Evolutionary conservation across 1,284 basidiomycete genomes (phyloP), one percentile per base, ranked within the genome.

Genomic region (Cryptococcus jaspeensis): DNA sequence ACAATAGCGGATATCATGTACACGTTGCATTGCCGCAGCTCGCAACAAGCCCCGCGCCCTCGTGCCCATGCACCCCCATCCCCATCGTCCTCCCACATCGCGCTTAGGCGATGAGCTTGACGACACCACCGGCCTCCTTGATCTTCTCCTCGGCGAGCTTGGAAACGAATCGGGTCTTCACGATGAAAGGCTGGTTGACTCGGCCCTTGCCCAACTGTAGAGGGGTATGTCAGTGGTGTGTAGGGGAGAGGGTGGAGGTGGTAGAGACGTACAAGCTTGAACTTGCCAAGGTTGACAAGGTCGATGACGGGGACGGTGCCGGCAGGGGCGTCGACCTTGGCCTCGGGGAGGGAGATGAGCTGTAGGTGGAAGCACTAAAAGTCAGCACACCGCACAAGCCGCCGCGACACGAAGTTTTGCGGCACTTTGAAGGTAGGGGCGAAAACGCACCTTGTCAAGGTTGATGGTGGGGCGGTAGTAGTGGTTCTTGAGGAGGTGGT

Each of bases 391-490:
- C 23, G 12, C 16, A 48, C 20, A 80, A 83, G 87, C 82, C 91
- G 85, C 75, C 83, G 85, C 52, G n/a, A n/a, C n/a, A n/a, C n/a
- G n/a, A n/a, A n/a, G n/a, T n/a, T n/a, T n/a, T n/a, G 80, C 84
- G 39, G 89, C 88, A 41, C 15, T 11, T 35, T 32, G 36, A 91
- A 86, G 71, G 23, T 5, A n/a, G n/a, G n/a, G n/a, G n/a, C n/a
- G n/a, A n/a, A 7, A 44, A 67, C 78, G 59, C 58, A 79, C 80
- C 81, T 92, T 94, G 85, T 96, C 93, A 78, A 96, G 85, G 84
- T 99, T 99, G 87, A 99, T 90, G 73, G 88, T 89, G 36, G 94
- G 93, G 67, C 87, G 85, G 92, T 89, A 93, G 81, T 86, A 84
- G 71, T 84, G 80, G 82, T 97, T 97, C 81, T 88, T 87, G 60